phyloP scores from a whole-genome alignment of 495 filamentous ascomycete genomes.

The Bathelium albidoporum region DNA sequence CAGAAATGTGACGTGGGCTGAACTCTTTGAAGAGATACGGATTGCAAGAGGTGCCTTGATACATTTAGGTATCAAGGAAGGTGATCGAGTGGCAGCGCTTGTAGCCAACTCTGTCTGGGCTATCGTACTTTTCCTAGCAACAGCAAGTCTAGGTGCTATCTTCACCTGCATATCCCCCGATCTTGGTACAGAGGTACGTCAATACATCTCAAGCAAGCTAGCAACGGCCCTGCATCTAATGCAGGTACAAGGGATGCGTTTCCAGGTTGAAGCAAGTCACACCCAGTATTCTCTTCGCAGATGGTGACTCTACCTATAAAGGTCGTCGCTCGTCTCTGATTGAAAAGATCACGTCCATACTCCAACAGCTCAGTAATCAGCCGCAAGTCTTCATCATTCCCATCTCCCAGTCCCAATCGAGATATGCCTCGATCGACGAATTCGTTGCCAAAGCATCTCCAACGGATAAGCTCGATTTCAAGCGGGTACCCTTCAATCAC shows the following conservation, averaged over 20 bases:
- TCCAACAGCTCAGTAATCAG: conserved; percentile 48
- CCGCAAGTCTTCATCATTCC: conserved; percentile 53
- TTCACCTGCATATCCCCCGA: conserved; percentile 68
- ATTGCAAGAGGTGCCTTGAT: conserved; percentile 50
- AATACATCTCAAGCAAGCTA: neutral
- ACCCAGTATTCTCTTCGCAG: conserved; percentile 64
- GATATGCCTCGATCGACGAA: conserved; percentile 40
- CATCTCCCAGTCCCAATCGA: conserved; percentile 47
- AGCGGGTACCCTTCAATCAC: conserved; percentile 52
- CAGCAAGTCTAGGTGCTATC: conserved; percentile 55
- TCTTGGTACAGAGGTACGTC: conserved; percentile 24
- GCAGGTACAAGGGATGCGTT: conserved; percentile 59
- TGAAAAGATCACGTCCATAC: conserved; percentile 56
- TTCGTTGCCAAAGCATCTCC: conserved; percentile 42
- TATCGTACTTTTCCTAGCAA: conserved; percentile 53
- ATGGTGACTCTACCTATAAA: conserved; percentile 71
- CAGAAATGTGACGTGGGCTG: conserved; percentile 52
- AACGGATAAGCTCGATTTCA: conserved; percentile 40
- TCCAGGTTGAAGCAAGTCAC: conserved; percentile 62
- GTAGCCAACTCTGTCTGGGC: conserved; percentile 65
- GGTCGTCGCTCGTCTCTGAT: conserved; percentile 61
- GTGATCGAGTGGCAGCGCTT: conserved; percentile 63
- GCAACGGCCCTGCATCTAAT: conserved; percentile 37
- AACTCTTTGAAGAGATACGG: conserved; percentile 48
- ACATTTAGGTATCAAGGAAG: conserved; percentile 49